Evolutionary conservation across 441 rosid species (phyloP), one percentile per base, ranked within the genome.

Genomic region (Biscutella laevigata): DNA sequence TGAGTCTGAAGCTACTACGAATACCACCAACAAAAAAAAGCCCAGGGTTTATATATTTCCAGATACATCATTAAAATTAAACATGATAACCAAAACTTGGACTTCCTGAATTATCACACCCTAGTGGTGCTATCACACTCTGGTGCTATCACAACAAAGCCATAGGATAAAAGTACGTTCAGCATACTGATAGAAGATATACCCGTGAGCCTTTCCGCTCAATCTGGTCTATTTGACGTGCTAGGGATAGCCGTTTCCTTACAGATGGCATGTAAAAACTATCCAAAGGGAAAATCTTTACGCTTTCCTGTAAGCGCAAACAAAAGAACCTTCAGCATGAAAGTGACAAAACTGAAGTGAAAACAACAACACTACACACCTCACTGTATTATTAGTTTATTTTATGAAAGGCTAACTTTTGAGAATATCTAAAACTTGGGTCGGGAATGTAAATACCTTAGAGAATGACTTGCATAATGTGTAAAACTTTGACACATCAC

Each of bases 211-310:
- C 88, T 69, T 81, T 88, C 17, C 88, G 76, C 26, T 60, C 64
- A 52, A 86, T 84, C 52, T 86, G 76, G 74, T 84, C 92, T 14
- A 92, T 86, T 72, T 92, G 99, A 54, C 92, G 86, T 22, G 97
- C 97, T 64, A 86, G 82, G 69, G 94, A 92, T 55, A 92, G 20
- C 19, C 90, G 77, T 59, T 78, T 86, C 83, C 67, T 77, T 72
- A 92, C 88, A 72, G 82, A 95, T 15, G 84, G 85, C 86, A 92
- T 74, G 78, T 86, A 86, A n/a, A 94, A 77, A 64, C 60, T 81
- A 63, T 84, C 97, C 33, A 92, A 53, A 40, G 99, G 99, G 79
- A 92, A 92, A 57, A 75, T 61, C 54, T 73, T 82, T 45, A 88
- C 82, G 52, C 78, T 81, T 67, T 86, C 95, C 97, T 92, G 92